Conservation (phyloP, 2,329 filamentous ascomycete species). For the Neopestalotiopsis sp. region DNA sequence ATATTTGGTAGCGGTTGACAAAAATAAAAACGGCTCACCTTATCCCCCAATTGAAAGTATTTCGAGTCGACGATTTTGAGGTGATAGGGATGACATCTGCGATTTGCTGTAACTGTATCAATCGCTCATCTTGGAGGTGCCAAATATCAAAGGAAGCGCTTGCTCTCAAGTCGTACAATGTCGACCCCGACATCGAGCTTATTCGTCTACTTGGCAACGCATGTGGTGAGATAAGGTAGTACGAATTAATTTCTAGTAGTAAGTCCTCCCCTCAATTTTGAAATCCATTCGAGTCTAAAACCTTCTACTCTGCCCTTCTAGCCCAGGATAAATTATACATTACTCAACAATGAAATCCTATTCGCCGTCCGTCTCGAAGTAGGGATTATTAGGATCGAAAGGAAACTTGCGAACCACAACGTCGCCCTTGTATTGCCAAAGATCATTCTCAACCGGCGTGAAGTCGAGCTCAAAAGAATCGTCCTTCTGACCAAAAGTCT, state of each 20-base stretch:
- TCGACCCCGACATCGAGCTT: no score
- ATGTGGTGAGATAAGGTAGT: no score
- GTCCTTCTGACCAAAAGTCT: conserved; percentile 6
- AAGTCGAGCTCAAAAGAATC: background rate
- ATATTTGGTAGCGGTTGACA: conserved; percentile 9
- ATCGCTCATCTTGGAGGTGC: no score
- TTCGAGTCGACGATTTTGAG: background rate
- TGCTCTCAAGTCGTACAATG: no score
- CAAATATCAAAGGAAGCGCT: no score
- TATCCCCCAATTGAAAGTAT: background rate
- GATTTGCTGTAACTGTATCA: no score
- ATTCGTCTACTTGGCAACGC: no score
- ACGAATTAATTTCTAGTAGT: background rate
- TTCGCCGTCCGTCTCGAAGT: background rate
- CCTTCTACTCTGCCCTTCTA: background rate
- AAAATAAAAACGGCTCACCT: conserved; percentile 17
- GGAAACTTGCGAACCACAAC: conserved; percentile 5
- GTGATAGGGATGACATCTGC: no score
- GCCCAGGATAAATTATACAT: background rate
- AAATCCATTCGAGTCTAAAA: background rate
- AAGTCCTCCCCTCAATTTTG: background rate
- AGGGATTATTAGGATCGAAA: background rate
- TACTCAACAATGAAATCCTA: conserved; percentile 33
- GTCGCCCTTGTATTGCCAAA: conserved; percentile 9
- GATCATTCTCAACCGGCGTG: background rate